These are phyloP conservation scores for Daldinia loculata DNA, from an alignment of 495 filamentous ascomycete genomes.

Conservation along the genomic window DNA sequence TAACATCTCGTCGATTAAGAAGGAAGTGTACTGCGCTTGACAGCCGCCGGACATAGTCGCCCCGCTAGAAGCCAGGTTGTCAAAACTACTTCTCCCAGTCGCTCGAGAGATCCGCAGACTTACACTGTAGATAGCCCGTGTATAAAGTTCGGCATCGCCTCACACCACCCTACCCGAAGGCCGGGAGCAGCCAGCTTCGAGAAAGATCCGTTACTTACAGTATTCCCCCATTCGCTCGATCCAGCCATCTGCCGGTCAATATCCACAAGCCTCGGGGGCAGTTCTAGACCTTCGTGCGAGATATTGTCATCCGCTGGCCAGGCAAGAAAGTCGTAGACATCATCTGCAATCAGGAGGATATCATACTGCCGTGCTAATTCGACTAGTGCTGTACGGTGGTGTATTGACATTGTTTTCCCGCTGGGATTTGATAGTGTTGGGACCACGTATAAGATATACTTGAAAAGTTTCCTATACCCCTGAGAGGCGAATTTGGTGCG, in stretches of 20 bases:
- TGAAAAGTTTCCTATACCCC: conserved; percentile 68
- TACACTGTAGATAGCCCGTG: conserved; percentile 71
- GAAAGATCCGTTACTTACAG: conserved; percentile 77
- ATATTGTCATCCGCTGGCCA: conserved; percentile 59
- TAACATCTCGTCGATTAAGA: conserved; percentile 68
- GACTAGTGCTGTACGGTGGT: conserved; percentile 66
- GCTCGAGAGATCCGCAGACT: conserved; percentile 35
- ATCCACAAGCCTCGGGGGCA: conserved; percentile 74
- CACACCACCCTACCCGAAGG: conserved; percentile 76
- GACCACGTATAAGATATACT: conserved; percentile 77
- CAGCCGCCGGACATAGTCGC: conserved; percentile 72
- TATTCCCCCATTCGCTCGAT: conserved; percentile 69
- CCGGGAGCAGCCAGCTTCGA: conserved; percentile 80
- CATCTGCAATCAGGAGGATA: conserved; percentile 75
- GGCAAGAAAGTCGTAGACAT: conserved; percentile 83
- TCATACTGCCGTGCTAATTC: conserved; percentile 73
- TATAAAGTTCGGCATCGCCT: conserved; percentile 70
- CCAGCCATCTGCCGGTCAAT: conserved; percentile 70
- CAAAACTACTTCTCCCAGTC: conserved; percentile 6
- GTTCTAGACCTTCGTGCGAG: conserved; percentile 47
- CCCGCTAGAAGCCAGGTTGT: conserved; percentile 56
- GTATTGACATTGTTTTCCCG: conserved; percentile 70
- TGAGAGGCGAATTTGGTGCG: conserved; percentile 24
- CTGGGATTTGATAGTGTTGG: conserved; percentile 82
- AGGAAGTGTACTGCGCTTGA: conserved; percentile 70